A percentile compares a stretch with the other conserved stretches of the same genome.
Evolutionary conservation across 257 asterid genomes (phyloP).

Genomic region (Gardenia jasminoides): DNA sequence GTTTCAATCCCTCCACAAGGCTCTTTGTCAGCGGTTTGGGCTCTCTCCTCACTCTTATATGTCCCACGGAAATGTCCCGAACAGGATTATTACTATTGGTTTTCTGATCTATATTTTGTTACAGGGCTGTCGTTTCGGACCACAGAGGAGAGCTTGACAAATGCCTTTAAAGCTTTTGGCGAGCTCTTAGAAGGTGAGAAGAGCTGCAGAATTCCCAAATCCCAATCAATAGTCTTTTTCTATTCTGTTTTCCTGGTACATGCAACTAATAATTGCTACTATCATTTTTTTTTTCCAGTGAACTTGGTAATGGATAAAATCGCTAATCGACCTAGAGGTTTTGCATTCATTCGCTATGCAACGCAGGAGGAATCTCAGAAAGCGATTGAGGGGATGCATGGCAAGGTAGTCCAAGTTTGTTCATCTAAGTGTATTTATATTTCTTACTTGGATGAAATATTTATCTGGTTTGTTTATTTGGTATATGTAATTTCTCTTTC

Average conservation of each 20-base stretch:
- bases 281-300: slow-evolving; percentile 34
- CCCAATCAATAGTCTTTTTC: not conserved
- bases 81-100: not conserved
- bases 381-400: slow-evolving; percentile 94
- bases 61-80: no score
- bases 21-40: slow-evolving; percentile 40
- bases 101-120: not conserved
- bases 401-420: slow-evolving; percentile 49
- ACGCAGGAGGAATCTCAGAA: slow-evolving; percentile 69
- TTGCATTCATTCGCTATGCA: slow-evolving; percentile 69
- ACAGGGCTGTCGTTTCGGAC: slow-evolving; percentile 84
- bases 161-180: slow-evolving; percentile 63
- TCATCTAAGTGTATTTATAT: not conserved
- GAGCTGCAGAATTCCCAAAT: not conserved
- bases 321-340: slow-evolving; percentile 85
- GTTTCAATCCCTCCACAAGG: slow-evolving; percentile 27
- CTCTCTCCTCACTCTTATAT: not conserved
- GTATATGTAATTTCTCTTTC: not conserved
- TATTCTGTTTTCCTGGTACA: no score
- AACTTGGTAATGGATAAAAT: slow-evolving; percentile 81
- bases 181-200: slow-evolving; percentile 67
- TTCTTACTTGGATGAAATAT: not conserved
- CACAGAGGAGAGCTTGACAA: slow-evolving; percentile 66
- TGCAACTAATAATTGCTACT: no score
- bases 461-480: not conserved